Percentiles rank a stretch among this genome's conserved stretches.
These are phyloP conservation scores for Isochrysis galbana DNA, from an alignment of 78 protist species.

Conservation along the genomic window DNA sequence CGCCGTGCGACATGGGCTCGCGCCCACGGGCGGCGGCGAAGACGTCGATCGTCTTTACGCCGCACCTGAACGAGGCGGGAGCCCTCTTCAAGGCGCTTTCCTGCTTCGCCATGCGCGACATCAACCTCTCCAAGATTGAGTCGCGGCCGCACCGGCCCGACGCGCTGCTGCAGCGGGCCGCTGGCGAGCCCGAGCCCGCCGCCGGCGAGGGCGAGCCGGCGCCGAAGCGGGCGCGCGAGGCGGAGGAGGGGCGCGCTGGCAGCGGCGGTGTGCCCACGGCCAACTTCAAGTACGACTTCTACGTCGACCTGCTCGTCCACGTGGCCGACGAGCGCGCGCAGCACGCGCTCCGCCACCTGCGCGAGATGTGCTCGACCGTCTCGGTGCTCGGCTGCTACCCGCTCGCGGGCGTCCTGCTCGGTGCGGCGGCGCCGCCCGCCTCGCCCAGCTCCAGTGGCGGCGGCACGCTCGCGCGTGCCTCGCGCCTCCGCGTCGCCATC, in stretches of 20 bases:
- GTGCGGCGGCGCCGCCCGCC: background rate
- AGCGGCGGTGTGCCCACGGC: background rate
- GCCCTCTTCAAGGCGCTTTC: slow-evolving; percentile 23
- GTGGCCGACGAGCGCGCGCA: background rate
- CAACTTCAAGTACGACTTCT: background rate
- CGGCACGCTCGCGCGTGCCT: background rate
- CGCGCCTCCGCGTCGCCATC: slow-evolving; percentile 15
- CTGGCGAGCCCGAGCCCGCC: too few relatives aligned
- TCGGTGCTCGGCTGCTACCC: background rate
- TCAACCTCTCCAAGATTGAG: slow-evolving; percentile 30
- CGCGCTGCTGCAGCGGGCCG: too few relatives aligned
- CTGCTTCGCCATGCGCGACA: slow-evolving; percentile 8
- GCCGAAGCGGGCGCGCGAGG: background rate
- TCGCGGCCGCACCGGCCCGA: background rate
- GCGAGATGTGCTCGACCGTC: background rate
- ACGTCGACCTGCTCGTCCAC: background rate
- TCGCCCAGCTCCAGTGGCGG: background rate
- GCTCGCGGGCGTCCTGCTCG: background rate
- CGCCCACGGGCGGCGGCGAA: background rate
- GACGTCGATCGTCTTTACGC: background rate
- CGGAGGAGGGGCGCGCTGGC: background rate
- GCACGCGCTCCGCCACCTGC: slow-evolving; percentile 11
- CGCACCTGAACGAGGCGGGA: background rate
- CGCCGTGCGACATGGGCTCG: background rate
- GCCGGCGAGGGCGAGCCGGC: background rate